These are phyloP conservation scores for Coemansia brasiliensis DNA, from an alignment of 192 early-diverging fungal species.

Conservation along the genomic window DNA sequence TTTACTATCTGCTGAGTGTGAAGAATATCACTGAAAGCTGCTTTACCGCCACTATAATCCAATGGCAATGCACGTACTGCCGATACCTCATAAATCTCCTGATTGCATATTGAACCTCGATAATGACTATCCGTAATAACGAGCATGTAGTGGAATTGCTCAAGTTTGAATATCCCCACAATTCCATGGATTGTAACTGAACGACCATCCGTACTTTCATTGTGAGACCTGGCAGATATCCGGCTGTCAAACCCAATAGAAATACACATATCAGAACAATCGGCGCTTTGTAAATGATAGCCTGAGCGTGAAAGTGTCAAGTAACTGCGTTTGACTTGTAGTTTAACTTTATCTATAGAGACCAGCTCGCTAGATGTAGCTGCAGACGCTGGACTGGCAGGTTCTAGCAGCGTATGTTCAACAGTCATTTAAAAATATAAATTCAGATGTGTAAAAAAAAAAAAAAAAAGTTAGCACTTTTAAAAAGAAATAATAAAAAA, in stretches of 20 bases:
- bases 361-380: not conserved
- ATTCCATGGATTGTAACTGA: conserved; percentile 23
- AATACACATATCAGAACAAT: conserved; percentile 20
- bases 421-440: not conserved
- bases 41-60: conserved; percentile 16
- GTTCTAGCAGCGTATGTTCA: too few species aligned
- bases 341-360: not conserved
- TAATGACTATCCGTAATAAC: conserved; percentile 30
- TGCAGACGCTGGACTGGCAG: not conserved
- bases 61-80: conserved; percentile 34
- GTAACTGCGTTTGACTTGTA: conserved; percentile 10
- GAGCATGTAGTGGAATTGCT: conserved; percentile 32
- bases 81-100: conserved; percentile 25
- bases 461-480: not conserved
- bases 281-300: conserved; percentile 37
- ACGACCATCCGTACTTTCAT: not conserved
- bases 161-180: conserved; percentile 34
- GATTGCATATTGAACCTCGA: conserved; percentile 28
- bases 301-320: conserved; percentile 25
- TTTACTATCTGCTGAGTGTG: not conserved
- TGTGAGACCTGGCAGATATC: not conserved
- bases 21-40: not conserved
- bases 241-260: conserved; percentile 17
- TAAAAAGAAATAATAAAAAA: not conserved
- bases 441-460: conserved; percentile 3